Base-by-base conservation (phyloP, 2,329 filamentous ascomycete genomes). In the Penicillium sp. region DNA sequence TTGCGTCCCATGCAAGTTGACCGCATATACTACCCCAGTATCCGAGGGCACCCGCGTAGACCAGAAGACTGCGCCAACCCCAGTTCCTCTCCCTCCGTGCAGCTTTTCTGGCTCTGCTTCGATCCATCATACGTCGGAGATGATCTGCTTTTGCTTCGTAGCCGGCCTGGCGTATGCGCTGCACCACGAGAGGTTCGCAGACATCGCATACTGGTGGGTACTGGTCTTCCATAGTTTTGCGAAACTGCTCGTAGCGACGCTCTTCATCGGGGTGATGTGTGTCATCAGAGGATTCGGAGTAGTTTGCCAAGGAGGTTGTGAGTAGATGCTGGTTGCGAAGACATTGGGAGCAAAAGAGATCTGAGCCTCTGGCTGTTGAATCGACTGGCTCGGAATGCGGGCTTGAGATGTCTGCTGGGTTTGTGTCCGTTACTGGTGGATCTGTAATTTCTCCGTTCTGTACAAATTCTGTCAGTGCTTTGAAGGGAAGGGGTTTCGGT, bases 381-480 rank as follows among this genome's bases (percentile, higher is more conserved):
- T 66, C 57, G 47, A 55, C 46, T 33, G 66, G 59, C 52, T 67
- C 56, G 50, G 66, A 60, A 38, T 62, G 64, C 82, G 87, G 54
- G 78, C 73, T 54, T 55, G 65, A 59, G 59, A 71, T 65, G 62
- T 63, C 56, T 58, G 57, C 67, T 53, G 69, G 67, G 42, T 73
- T 72, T n/a, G 77, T 79, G 50, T 81, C 81, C 18, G 78, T 72
- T 23, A 84, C 77, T 2, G 89, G 90, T 24, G 91, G 89, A 69
- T 98, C 92, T 48, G 88, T 87, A 57, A 97, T 93, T 44, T 95
- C 84, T 63, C 92, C 92, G 67, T 89, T 82, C 87, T 93, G 63
- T 2, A 51, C 12, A 42, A 25, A 24, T 28, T 27, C 3, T n/a
- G 59, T 57, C 50, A 60, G 63, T 44, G 61, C 55, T 8, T 43